phyloP scores from a whole-genome alignment of 106 monocot species.

The Acorus calamus region DNA sequence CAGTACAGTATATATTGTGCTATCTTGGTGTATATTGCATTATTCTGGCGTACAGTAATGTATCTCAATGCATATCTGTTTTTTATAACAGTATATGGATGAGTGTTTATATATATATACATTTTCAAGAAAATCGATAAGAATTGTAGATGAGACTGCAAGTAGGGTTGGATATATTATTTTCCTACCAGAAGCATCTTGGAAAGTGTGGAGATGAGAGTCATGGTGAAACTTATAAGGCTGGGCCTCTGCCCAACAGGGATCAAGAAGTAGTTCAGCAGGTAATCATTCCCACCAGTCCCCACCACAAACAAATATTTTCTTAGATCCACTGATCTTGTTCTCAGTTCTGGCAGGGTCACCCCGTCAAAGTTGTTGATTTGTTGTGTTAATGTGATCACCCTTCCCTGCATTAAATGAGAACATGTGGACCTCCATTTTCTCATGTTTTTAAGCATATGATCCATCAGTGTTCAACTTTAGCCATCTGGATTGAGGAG shows the following conservation, averaged over 20 bases:
- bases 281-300: constrained; percentile 58
- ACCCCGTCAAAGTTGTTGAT: constrained; percentile 34
- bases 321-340: constrained; percentile 12
- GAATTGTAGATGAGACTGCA: not conserved
- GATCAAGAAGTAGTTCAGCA: constrained; percentile 38
- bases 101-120: too few species aligned
- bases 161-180: not conserved
- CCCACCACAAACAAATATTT: constrained; percentile 49
- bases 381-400: constrained; percentile 42
- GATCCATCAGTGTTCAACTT: too few species aligned
- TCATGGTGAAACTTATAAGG: constrained; percentile 20
- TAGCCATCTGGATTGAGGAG: too few species aligned
- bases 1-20: not conserved
- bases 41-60: too few species aligned
- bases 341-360: constrained; percentile 35
- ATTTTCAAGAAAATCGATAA: too few species aligned
- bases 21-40: too few species aligned
- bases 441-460: too few species aligned
- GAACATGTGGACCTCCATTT: too few species aligned
- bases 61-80: too few species aligned
- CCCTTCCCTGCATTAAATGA: constrained; percentile 24
- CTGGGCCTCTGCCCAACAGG: not conserved
- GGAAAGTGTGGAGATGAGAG: constrained; percentile 30
- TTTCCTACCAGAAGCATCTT: constrained; percentile 26
- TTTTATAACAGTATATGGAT: too few species aligned